Percentiles rank a stretch among this genome's conserved stretches.
These are phyloP conservation scores for Primulina huaijiensis DNA, from an alignment of 257 asterid species.

Conservation along the genomic window DNA sequence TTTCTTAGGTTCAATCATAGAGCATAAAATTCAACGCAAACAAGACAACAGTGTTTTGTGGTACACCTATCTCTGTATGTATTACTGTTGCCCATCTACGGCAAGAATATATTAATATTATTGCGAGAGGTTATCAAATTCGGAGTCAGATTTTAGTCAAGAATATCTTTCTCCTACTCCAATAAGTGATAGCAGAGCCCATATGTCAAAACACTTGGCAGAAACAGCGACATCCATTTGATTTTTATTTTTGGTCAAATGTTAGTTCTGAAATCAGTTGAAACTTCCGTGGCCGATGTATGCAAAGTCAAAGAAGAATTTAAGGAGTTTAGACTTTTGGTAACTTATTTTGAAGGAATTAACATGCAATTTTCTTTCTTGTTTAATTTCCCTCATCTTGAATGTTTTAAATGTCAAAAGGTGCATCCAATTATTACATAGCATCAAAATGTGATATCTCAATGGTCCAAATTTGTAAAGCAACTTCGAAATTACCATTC, in stretches of 20 bases:
- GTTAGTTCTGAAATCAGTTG: too few relatives aligned
- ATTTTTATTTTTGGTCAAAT: too few relatives aligned
- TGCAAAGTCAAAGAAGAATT: not conserved
- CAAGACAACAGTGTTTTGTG: not conserved
- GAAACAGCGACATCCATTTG: not conserved
- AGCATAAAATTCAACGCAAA: not conserved
- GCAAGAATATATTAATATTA: too few relatives aligned
- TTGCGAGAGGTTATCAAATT: too few relatives aligned
- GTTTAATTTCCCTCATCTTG: not conserved
- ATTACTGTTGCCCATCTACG: not conserved
- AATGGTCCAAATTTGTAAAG: too few relatives aligned
- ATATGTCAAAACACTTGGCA: not conserved
- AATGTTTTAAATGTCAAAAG: too few relatives aligned
- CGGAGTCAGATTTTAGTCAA: not conserved
- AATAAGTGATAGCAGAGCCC: not conserved
- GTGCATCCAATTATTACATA: too few relatives aligned
- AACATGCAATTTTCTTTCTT: not conserved
- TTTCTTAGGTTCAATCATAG: not conserved
- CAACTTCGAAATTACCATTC: too few relatives aligned
- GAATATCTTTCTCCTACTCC: not conserved
- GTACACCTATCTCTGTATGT: not conserved
- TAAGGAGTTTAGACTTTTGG: not conserved
- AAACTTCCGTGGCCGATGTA: not conserved
- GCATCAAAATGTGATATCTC: too few relatives aligned
- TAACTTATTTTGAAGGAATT: not conserved